Base-by-base conservation (phyloP, 2,329 filamentous ascomycete species). In the Boeremia exigua region DNA sequence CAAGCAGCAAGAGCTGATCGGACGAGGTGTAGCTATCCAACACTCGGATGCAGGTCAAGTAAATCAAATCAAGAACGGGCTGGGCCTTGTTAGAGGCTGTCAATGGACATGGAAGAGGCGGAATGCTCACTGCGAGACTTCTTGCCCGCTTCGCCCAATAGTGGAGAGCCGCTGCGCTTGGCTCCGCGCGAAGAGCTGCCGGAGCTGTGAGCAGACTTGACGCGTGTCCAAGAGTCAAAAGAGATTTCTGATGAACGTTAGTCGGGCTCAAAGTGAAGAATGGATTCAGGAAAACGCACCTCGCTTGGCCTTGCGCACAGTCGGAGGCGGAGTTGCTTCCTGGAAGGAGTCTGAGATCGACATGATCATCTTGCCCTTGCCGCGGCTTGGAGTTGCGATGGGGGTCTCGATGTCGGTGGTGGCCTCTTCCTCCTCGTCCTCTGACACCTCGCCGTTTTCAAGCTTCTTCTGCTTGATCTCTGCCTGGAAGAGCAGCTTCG, bases 221-320 rank as follows among this genome's bases (percentile, higher is more conserved):
- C 85, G 54, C 87, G 85, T 60, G 80, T 83, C 88, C 88, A 92
- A 34, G 80, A 80, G 64, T 89, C 86, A 65, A 91, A 91, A 2
- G 68, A 70, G 25, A 70, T 68, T 60, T 73, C 70, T 70, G 39
- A 0, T 2, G 11, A 27, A 1, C 9, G 49, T 64, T 25, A 66
- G 60, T n/a, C 11, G 15, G 11, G 27, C 10, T 38, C 2, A 6
- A 6, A 10, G 14, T n/a, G 15, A 17, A 12, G 30, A 8, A 6
- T 2, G 19, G 17, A 15, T n/a, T 12, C 0, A 28, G 14, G 7
- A n/a, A 10, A 37, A 62, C 50, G 82, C 78, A 77, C 83, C 85
- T 67, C 88, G 83, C 12, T 85, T 89, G 12, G 82, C 78, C 62
- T 87, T 83, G 62, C 87, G 82, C 49, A 78, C 79, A 3, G 84